A percentile compares a stretch with the other conserved stretches of the same genome.
These are phyloP conservation scores for Gossypium turneri DNA, from an alignment of 345 rosid species.

Conservation along the genomic window DNA sequence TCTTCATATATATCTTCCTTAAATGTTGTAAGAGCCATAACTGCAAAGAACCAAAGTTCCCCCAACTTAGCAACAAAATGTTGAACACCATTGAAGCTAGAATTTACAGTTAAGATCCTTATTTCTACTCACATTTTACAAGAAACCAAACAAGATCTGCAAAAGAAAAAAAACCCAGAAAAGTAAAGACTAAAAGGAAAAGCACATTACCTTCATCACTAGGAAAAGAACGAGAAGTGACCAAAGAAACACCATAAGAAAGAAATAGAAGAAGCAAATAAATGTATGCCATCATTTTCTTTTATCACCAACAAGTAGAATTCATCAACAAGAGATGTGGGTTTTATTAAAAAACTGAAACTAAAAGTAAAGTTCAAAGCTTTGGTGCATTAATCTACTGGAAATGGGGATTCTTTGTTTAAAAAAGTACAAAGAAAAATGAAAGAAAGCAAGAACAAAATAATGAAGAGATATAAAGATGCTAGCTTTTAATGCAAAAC, in stretches of 20 bases:
- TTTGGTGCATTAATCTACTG: constrained; percentile 17
- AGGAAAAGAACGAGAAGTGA: constrained; percentile 46
- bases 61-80: constrained; percentile 20
- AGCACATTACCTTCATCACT: constrained; percentile 56
- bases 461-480: constrained; percentile 21
- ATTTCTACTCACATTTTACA: constrained; percentile 12
- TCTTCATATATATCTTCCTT: constrained; percentile 89
- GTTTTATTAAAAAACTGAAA: constrained; percentile 15
- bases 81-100: neutral
- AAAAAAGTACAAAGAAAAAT: constrained; percentile 4
- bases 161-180: neutral
- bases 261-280: constrained; percentile 37
- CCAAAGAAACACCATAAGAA: constrained; percentile 39
- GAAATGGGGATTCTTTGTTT: neutral
- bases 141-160: constrained; percentile 52
- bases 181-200: neutral
- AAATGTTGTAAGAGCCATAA: constrained; percentile 60
- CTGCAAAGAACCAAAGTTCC: constrained; percentile 34
- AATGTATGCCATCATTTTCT: constrained; percentile 39
- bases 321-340: constrained; percentile 26
- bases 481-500: constrained; percentile 9
- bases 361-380: constrained; percentile 11
- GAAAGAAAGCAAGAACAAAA: constrained; percentile 8
- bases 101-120: neutral
- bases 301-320: constrained; percentile 24